Conservation (phyloP, 2,329 filamentous ascomycete genomes). For the Orbilia oligospora region DNA sequence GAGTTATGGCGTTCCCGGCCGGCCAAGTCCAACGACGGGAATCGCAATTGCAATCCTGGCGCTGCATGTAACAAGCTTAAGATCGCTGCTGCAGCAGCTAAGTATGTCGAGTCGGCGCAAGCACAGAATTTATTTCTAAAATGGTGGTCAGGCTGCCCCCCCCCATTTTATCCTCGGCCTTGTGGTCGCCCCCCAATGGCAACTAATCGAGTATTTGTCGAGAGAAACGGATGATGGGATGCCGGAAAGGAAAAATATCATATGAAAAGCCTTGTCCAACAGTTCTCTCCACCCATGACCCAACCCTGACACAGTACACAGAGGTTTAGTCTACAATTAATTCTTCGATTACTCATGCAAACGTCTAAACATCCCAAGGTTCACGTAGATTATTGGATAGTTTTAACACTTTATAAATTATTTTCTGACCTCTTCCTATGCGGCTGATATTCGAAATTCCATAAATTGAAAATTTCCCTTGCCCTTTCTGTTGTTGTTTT, state of each 20-base stretch:
- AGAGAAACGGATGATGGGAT: neutral
- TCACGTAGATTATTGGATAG: slow-evolving; percentile 27
- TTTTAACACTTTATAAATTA: neutral
- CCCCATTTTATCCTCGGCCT: neutral
- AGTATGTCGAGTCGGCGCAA: too few species aligned
- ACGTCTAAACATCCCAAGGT: neutral
- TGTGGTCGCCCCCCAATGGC: neutral
- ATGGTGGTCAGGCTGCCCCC: slow-evolving; percentile 35
- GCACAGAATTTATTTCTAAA: slow-evolving; percentile 24
- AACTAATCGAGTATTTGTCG: slow-evolving; percentile 3
- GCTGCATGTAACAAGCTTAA: slow-evolving; percentile 12
- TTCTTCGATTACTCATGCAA: slow-evolving; percentile 42
- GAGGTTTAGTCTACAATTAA: neutral
- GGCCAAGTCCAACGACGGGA: neutral
- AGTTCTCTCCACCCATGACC: neutral
- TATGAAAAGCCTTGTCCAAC: slow-evolving; percentile 28
- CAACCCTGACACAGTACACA: neutral
- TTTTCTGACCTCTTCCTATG: neutral
- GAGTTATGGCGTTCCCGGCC: neutral
- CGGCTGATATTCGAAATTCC: slow-evolving; percentile 26
- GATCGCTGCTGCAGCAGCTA: slow-evolving; percentile 10
- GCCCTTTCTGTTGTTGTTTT: slow-evolving; percentile 1
- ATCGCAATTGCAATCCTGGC: slow-evolving; percentile 13
- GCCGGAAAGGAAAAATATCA: neutral
- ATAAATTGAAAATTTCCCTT: slow-evolving; percentile 18